Base-by-base conservation (phyloP, 179 eudicot species). In the Camellia oleifera region DNA sequence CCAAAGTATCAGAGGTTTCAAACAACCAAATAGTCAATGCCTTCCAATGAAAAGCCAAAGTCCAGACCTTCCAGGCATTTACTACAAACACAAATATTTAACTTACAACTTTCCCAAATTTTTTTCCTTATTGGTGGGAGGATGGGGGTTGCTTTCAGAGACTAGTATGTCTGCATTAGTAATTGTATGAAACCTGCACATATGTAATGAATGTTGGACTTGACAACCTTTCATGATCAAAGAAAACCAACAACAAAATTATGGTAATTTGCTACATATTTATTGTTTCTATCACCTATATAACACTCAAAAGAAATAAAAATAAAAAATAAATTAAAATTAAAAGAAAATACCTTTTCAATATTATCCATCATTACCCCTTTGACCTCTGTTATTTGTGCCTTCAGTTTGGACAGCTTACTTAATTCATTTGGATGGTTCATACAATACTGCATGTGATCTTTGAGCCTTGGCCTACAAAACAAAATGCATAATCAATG, bases 331-430 rank as follows among this genome's bases (percentile, higher is more conserved):
- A 32, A 32, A 32, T 32, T 32, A 4, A 26, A 56, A 14, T 69
- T 5, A 77, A 74, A 72, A 10, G 65, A 26, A 50, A 69, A 57
- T 80, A 95, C 99, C 99, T 92, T 95, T 83, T 95, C 99, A 78
- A 95, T 93, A 86, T 95, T 95, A 88, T 95, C 99, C 97, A 95
- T 95, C 99, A 95, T 95, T 80, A 95, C 91, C 74, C 99, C 99
- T 85, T 95, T 95, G 78, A 95, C 99, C 89, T 95, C 99, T 45
- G 98, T 88, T 66, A 95, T 90, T 82, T 95, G 99, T 88, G 98
- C 90, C 91, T 86, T 93, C 87, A 95, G 88, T 84, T 95, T 93
- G 64, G 97, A 86, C 74, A 95, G 91, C 91, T 91, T 92, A 79
- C 97, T 95, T 88, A 95, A 93, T 87, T 95, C 99, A 82, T 95